Conservation (phyloP, 441 rosid species). For the Flueggea neowawraea region DNA sequence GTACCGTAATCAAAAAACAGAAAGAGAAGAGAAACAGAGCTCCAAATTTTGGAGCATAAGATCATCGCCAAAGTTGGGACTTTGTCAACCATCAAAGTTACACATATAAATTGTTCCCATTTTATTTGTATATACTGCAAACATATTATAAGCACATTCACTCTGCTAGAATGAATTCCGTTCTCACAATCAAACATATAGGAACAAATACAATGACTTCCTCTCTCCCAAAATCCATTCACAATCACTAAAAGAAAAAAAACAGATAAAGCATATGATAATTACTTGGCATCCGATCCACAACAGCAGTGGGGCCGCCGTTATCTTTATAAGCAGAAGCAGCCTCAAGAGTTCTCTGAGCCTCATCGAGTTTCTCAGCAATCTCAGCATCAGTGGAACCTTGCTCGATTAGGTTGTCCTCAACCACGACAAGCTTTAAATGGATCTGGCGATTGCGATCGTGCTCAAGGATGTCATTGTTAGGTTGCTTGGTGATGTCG, state of each 20-base stretch:
- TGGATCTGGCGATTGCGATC: slow-evolving; percentile 89
- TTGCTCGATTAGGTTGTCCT: slow-evolving; percentile 72
- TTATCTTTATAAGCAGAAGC: slow-evolving; percentile 42
- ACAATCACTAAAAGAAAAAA: neutral
- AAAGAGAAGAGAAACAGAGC: too few relatives aligned
- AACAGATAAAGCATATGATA: too few relatives aligned
- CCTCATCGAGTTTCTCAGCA: slow-evolving; percentile 70
- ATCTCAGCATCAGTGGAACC: slow-evolving; percentile 84
- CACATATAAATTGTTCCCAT: too few relatives aligned
- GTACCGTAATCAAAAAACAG: too few relatives aligned
- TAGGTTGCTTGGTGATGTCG: slow-evolving; percentile 76
- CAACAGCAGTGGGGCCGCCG: slow-evolving; percentile 25
- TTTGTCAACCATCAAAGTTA: too few relatives aligned
- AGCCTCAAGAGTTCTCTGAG: slow-evolving; percentile 62
- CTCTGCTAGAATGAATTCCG: neutral
- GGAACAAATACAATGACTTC: neutral
- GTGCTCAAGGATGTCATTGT: slow-evolving; percentile 83
- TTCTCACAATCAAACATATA: neutral
- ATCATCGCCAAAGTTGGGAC: too few relatives aligned
- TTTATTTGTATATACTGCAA: neutral
- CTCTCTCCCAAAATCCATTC: slow-evolving; percentile 20
- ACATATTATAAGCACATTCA: neutral
- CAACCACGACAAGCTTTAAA: slow-evolving; percentile 74
- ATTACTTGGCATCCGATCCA: slow-evolving; percentile 30
- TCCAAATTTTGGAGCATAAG: too few relatives aligned